Conservation (phyloP, 2,329 filamentous ascomycete genomes). For the Ilyonectria mors-panacis region DNA sequence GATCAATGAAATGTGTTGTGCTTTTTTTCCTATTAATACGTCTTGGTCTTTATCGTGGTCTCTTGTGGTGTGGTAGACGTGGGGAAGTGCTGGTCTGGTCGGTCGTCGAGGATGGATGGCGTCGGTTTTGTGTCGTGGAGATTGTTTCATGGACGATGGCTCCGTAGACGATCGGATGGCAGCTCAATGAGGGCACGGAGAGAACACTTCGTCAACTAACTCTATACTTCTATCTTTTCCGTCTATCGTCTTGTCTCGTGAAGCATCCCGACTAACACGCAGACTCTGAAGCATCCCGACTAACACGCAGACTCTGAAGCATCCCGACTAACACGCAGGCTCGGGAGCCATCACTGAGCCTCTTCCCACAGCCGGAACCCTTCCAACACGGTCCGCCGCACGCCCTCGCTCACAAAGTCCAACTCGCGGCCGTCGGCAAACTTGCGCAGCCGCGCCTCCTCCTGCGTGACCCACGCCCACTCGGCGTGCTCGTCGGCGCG, state of each 20-base stretch:
- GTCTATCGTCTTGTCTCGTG: slow-evolving; percentile 11
- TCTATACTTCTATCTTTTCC: background rate
- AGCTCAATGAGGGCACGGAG: slow-evolving; percentile 36
- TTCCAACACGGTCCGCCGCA: slow-evolving; percentile 51
- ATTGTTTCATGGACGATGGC: slow-evolving; percentile 16
- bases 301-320: background rate
- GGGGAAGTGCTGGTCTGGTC: slow-evolving; percentile 8
- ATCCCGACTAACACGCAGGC: background rate
- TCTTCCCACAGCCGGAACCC: slow-evolving; percentile 50
- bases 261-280: background rate
- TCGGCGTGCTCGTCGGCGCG: slow-evolving; percentile 57
- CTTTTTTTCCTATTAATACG: slow-evolving; percentile 25
- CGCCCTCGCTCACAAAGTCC: slow-evolving; percentile 52
- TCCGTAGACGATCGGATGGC: slow-evolving; percentile 34
- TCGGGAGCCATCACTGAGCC: background rate
- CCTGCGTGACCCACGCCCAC: slow-evolving; percentile 57
- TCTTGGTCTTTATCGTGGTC: slow-evolving; percentile 30
- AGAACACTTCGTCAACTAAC: background rate
- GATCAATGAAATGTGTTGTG: slow-evolving; percentile 48
- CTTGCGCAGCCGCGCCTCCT: slow-evolving; percentile 49
- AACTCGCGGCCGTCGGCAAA: slow-evolving; percentile 48
- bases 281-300: slow-evolving; percentile 7
- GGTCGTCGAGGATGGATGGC: slow-evolving; percentile 6
- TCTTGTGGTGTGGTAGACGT: slow-evolving; percentile 9
- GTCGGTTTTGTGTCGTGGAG: slow-evolving; percentile 12